Conservation (phyloP, 2,329 filamentous ascomycete species). For the Trichoderma lentiforme region DNA sequence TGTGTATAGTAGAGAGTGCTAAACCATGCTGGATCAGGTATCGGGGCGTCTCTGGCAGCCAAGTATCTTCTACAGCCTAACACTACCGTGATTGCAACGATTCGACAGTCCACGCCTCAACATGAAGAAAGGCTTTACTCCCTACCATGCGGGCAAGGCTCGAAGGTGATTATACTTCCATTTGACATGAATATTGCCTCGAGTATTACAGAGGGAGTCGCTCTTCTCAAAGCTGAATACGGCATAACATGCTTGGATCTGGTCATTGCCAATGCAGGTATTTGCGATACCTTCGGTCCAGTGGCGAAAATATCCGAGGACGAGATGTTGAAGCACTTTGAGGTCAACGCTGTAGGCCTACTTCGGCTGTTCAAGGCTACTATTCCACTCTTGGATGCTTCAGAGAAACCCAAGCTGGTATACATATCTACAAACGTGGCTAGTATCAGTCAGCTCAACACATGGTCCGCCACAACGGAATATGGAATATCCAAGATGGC, state of each 20-base stretch:
- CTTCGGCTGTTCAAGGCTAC: background rate
- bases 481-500: background rate
- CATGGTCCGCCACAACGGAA: background rate
- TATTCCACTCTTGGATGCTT: background rate
- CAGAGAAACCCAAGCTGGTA: background rate
- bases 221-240: background rate
- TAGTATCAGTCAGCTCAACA: background rate
- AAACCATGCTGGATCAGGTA: background rate
- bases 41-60: background rate
- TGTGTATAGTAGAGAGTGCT: fast-evolving
- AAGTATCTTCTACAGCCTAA: background rate
- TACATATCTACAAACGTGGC: background rate
- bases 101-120: background rate
- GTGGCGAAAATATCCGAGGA: background rate
- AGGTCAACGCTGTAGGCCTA: background rate
- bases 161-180: background rate
- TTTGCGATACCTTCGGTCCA: background rate
- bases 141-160: background rate
- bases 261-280: background rate
- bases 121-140: background rate
- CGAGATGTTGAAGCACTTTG: background rate
- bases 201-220: background rate
- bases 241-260: background rate
- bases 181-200: background rate
- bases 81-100: background rate